phyloP scores from a whole-genome alignment of 768 basidiomycete genomes.

The Chalciporus chontae region DNA sequence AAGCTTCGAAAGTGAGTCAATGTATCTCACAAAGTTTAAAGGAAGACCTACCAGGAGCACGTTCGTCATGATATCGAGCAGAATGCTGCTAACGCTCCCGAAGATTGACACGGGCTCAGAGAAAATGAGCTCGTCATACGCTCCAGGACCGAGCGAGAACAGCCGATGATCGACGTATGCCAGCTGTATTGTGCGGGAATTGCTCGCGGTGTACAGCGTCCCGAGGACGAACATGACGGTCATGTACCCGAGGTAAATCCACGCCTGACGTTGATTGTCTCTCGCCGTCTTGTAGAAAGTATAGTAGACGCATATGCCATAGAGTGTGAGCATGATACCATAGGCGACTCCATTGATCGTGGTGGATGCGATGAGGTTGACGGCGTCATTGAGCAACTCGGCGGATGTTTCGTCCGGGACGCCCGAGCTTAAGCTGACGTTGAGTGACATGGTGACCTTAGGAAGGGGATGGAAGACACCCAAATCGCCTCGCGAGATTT shows the following conservation, averaged over 20 bases:
- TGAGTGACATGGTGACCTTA: too few relatives aligned
- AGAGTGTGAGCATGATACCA: conserved; percentile 2
- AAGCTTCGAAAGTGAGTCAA: too few relatives aligned
- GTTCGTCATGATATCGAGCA: background rate
- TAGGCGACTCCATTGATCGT: background rate
- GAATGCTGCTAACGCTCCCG: background rate
- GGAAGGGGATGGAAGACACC: too few relatives aligned
- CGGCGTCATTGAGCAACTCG: background rate
- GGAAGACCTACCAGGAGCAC: background rate
- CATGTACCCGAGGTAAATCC: conserved; percentile 9
- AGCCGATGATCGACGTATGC: conserved; percentile 6
- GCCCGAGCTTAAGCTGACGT: too few relatives aligned
- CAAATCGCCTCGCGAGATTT: too few relatives aligned
- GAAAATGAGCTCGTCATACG: background rate
- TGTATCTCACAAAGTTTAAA: too few relatives aligned
- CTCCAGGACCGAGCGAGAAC: conserved; percentile 2
- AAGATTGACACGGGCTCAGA: background rate
- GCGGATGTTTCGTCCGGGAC: too few relatives aligned
- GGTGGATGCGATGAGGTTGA: conserved; percentile 1
- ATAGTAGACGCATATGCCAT: background rate
- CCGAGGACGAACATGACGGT: conserved; percentile 13
- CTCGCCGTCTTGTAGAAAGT: background rate
- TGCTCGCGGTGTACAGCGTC: conserved; percentile 9
- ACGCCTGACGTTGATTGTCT: background rate
- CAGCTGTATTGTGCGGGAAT: conserved; percentile 8